phyloP scores from a whole-genome alignment of 257 asterid species.

The Solanum paucissectum region DNA sequence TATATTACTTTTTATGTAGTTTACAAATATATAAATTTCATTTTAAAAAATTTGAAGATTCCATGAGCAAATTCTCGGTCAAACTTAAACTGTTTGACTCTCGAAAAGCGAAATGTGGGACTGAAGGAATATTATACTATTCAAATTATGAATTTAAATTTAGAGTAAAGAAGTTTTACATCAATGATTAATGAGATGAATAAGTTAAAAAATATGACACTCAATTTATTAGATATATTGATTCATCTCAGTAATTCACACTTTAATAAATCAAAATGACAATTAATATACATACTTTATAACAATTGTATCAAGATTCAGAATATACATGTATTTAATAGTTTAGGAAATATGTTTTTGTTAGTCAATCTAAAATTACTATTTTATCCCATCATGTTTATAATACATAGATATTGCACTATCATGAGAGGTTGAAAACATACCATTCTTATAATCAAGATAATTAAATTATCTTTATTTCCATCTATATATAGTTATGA shows the following conservation, averaged over 20 bases:
- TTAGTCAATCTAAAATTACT: not conserved
- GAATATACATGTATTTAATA: not conserved
- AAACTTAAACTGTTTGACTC: too few relatives aligned
- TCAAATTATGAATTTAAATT: not conserved
- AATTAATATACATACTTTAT: not conserved
- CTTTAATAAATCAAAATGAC: not conserved
- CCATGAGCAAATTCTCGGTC: too few relatives aligned
- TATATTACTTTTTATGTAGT: too few relatives aligned
- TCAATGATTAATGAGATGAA: accelerated
- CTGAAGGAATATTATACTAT: not conserved
- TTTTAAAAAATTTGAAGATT: too few relatives aligned
- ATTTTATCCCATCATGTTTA: not conserved
- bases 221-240: too few relatives aligned
- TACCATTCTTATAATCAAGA: not conserved
- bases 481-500: not conserved
- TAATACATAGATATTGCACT: not conserved
- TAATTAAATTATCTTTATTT: not conserved
- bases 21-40: too few relatives aligned
- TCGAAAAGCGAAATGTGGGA: too few relatives aligned
- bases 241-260: not conserved
- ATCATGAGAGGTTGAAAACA: not conserved
- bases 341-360: not conserved
- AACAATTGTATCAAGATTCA: not conserved
- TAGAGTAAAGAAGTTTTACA: not conserved
- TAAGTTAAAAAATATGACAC: accelerated